Conservation (phyloP, 305 asterid genomes). For the Vinca major region DNA sequence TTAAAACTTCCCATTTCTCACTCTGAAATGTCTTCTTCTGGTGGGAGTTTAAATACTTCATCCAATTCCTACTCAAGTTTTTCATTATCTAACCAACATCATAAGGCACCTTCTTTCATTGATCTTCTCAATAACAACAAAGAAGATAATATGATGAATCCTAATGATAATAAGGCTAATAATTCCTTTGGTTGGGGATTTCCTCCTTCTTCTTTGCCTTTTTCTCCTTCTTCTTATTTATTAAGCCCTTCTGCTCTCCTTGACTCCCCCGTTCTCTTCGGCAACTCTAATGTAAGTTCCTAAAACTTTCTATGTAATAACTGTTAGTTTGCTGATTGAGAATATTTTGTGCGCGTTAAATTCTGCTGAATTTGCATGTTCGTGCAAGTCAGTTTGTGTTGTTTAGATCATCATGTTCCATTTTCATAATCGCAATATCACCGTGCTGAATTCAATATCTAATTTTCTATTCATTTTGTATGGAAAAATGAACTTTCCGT, state of each 20-base stretch:
- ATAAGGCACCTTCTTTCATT: conserved; percentile 12
- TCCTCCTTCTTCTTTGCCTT: conserved; percentile 43
- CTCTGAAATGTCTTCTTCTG: conserved; percentile 54
- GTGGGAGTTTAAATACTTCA: conserved; percentile 41
- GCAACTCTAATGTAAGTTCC: conserved; percentile 55
- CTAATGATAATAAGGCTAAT: conserved; percentile 1
- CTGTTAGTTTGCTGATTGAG: too few species aligned
- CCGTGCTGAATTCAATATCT: too few species aligned
- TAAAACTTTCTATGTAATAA: background rate
- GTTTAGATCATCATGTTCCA: too few species aligned
- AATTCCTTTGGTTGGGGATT: conserved; percentile 32
- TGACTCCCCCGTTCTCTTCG: conserved; percentile 60
- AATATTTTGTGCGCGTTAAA: too few species aligned
- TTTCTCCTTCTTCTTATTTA: conserved; percentile 64
- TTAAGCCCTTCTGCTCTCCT: conserved; percentile 58
- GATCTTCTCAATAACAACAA: background rate
- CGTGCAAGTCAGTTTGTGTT: too few species aligned
- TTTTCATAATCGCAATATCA: too few species aligned
- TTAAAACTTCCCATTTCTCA: background rate
- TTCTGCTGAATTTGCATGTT: too few species aligned
- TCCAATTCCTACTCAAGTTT: conserved; percentile 21
- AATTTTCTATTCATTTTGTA: too few species aligned
- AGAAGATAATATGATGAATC: background rate
- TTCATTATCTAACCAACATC: conserved; percentile 6
- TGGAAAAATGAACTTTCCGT: too few species aligned